Base-by-base conservation (phyloP, 371 early-diverging fungal genomes). In the Saksenaea vasiformis region DNA sequence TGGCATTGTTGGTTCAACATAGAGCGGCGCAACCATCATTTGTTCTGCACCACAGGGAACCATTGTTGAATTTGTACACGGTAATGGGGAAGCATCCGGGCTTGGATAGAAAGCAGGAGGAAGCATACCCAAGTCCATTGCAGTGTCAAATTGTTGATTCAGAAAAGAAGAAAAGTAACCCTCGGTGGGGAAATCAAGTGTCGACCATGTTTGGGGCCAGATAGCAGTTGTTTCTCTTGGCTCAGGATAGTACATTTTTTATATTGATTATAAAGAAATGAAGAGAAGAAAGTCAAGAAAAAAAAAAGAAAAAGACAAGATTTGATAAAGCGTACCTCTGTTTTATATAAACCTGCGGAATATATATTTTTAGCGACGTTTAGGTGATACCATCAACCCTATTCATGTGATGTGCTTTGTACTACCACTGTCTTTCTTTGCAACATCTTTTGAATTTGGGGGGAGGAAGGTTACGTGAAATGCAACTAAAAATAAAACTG, bases 401-500 rank as follows among this genome's bases (percentile, higher is more conserved):
- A 3, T 47, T 47, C 51, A 47, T 47, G 51, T 47, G 51, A 47
- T 47, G 19, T 47, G 51, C 51, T 47, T 47, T 47, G 51, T 47
- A 22, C 51, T 4, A 47, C 51, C 22, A 22, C 2, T 47, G 7
- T 47, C 51, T 47, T 47, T 22, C 22, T 41, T n/a, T 47, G 51
- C 51, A 47, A 47, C 51, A 47, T 10, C 43, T 41, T n/a, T 47
- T 3, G 22, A 22, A 47, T 47, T 0, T 17, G 51, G 47, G 51
- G 51, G n/a, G 1, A 15, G 2, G 3, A 15, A 15, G 38, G 38
- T 14, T n/a, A 47, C 51, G 24, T 47, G 22, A 22, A 47, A 47
- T 47, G 51, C 51, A 47, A 47, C 51, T 47, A 47, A 47, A 47
- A 47, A 47, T 47, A 47, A 47, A 47, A 47, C 51, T n/a, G 24